Base-by-base conservation (phyloP, 164 flowering plant species). In the Magnolia changhungtana region DNA sequence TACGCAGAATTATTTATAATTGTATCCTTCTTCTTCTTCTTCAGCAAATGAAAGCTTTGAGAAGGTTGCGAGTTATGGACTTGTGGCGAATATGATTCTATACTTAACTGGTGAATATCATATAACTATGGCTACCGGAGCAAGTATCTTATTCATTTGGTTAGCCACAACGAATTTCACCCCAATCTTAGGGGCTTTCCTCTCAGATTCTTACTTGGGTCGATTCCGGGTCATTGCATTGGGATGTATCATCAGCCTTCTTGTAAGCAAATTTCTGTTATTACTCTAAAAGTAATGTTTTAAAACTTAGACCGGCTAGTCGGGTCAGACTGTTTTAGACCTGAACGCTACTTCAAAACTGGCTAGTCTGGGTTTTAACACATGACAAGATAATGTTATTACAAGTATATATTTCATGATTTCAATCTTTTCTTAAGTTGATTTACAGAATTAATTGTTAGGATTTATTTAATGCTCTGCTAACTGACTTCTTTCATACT, bases 181-280 rank as follows among this genome's bases (percentile, higher is more conserved):
- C 74, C 88, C 93, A 0, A 66, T 83, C 9, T 0, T 87, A 0
- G 93, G 96, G 0, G 93, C 92, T 78, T 89, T 89, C 74, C 71
- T 91, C 14, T 85, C 92, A 49, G 93, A 91, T 84, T 86, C 92
- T 58, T 89, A 77, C 81, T 65, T 88, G 80, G 96, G 93, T 51
- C 84, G 93, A 10, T 91, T 88, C 70, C 78, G 77, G 7, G 84
- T 82, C n/a, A 91, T 91, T 19, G 81, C 84, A 0, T 7, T 84
- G 0, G 96, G 86, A 23, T 80, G 89, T 10, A 3, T 88, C 72
- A 8, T 73, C 16, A 83, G 78, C 45, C 86, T 89, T 21, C 72
- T 87, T 6, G 93, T 90, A 79, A 86, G 86, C 31, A 21, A 55
- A 55, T 55, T 55, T 37, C 45, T 37, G 45, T 37, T 37, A 37